Conservation (phyloP, 257 asterid genomes). For the Solanum appendiculatum region DNA sequence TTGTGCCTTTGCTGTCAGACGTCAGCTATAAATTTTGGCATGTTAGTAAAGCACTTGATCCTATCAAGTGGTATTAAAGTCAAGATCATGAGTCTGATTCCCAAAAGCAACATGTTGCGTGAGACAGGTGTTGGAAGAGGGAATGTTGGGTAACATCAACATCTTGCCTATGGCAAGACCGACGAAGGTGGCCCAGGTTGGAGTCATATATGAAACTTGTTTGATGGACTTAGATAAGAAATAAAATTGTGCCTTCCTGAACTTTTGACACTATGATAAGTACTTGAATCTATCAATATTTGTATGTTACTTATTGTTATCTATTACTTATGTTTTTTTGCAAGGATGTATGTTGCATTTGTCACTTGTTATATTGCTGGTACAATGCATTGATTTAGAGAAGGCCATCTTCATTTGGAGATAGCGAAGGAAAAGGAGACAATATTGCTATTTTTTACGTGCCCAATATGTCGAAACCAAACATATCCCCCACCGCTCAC, state of each 20-base stretch:
- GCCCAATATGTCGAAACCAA: too few relatives aligned
- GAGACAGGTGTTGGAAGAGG: too few relatives aligned
- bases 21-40: neutral
- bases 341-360: neutral
- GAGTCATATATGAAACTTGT: neutral
- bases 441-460: neutral
- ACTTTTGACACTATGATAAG: neutral
- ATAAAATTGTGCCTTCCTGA: neutral
- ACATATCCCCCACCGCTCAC: neutral
- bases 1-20: neutral
- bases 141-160: neutral
- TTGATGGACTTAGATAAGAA: neutral
- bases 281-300: too few relatives aligned
- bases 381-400: neutral
- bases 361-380: neutral
- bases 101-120: neutral
- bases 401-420: neutral
- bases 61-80: too few relatives aligned
- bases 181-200: neutral
- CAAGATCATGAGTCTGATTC: too few relatives aligned
- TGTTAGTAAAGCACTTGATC: neutral
- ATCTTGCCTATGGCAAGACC: neutral
- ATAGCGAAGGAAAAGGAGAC: neutral
- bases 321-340: neutral
- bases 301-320: neutral